Evolutionary conservation across 2,329 filamentous ascomycete genomes (phyloP).

Genomic region (Colletotrichum orchidophilum): DNA sequence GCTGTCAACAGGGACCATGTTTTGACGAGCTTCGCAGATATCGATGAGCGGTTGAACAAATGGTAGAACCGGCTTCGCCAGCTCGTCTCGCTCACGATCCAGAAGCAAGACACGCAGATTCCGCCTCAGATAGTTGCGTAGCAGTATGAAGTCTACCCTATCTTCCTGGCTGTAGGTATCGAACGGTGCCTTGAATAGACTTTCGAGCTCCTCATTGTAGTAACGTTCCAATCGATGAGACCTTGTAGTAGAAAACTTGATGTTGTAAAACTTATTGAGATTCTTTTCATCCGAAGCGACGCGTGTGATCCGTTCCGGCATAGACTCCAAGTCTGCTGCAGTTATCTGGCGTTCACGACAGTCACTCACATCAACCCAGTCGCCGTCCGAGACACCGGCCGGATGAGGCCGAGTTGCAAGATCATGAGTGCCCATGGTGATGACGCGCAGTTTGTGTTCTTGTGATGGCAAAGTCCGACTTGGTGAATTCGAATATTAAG

Average conservation of each 20-base stretch:
- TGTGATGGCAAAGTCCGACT: not conserved
- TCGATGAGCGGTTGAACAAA: constrained; percentile 52
- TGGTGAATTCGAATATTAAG: not conserved
- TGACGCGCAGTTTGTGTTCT: not conserved
- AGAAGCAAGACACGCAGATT: constrained; percentile 32
- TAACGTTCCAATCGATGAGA: constrained; percentile 50
- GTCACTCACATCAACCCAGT: constrained; percentile 15
- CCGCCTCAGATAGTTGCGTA: constrained; percentile 56
- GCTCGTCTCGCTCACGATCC: constrained; percentile 47
- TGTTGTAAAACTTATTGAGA: constrained; percentile 59
- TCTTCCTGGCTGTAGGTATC: constrained; percentile 49
- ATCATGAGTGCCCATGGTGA: not conserved
- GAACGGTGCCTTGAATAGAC: constrained; percentile 40
- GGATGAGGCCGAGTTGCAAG: not conserved
- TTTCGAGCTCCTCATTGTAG: constrained; percentile 51
- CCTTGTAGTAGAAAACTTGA: constrained; percentile 54
- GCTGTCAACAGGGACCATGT: constrained; percentile 52
- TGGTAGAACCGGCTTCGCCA: constrained; percentile 52
- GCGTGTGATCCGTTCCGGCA: constrained; percentile 53
- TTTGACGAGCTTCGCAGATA: constrained; percentile 59
- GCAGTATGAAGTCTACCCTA: constrained; percentile 58
- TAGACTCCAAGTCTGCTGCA: constrained; percentile 38
- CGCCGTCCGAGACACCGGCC: not conserved
- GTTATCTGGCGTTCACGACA: not conserved
- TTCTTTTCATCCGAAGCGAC: constrained; percentile 56